Base-by-base conservation (phyloP, 148 eudicot species). In the Persicaria maculosa region DNA sequence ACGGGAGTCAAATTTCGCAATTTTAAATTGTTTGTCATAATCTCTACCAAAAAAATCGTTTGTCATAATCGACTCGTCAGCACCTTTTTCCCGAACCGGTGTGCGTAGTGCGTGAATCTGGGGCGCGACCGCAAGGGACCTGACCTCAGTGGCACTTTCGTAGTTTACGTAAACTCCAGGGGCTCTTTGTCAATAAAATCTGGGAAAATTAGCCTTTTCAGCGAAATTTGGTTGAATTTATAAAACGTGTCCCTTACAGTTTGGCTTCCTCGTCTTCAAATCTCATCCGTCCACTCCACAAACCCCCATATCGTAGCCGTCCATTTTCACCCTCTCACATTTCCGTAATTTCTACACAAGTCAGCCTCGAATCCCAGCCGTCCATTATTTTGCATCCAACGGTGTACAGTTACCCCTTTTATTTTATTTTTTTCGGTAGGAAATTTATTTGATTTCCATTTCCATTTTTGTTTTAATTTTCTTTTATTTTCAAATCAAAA, bases 401-500 rank as follows among this genome's bases (percentile, higher is more conserved):
- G 80, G 84, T 7, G 3, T 5, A 22, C 55, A 72, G 57, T 17
- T 59, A 59, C 43, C 65, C 43, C 1, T 64, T 64, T 40, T 31
- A 31, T 31, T 31, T 31, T 31, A 31, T 31, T 31, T 31, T 65
- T 22, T 15, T 9, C 4, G 15, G 14, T 15, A 14, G 6, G 44
- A 54, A 54, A n/a, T 61, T 54, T 25, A 17, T 48, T 44, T 20
- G n/a, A 6, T 5, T 55, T 55, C 12, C 12, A 48, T 48, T 46
- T 48, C 36, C 36, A 31, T 31, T 31, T 31, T 31, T 31, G 1
- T 31, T 31, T 31, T 0, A 0, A 31, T n/a, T n/a, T n/a, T n/a
- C n/a, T n/a, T 19, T 53, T 20, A 45, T 77, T 71, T 55, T 58
- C 72, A 81, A 82, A 79, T 70, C 77, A 62, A 71, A 75, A 74